Evolutionary conservation across 2,329 filamentous ascomycete species (phyloP).

Genomic region (Alternaria panax): DNA sequence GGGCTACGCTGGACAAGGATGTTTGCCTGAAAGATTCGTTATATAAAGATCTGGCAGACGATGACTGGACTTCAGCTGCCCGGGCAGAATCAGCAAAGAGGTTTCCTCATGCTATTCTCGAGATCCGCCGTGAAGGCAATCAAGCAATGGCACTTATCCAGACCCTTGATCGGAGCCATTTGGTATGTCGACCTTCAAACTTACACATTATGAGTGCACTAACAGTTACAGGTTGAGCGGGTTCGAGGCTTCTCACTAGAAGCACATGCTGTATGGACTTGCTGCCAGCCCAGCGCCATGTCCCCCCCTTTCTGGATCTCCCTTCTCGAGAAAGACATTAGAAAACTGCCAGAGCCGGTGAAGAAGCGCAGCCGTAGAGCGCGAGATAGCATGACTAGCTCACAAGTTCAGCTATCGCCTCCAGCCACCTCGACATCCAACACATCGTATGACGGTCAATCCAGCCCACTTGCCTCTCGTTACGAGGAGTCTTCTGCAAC

Average conservation of each 20-base stretch:
- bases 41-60: constrained; percentile 35
- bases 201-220: constrained; percentile 18
- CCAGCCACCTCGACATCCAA: constrained; percentile 49
- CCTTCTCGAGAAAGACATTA: constrained; percentile 59
- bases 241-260: constrained; percentile 63
- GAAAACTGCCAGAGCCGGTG: constrained; percentile 57
- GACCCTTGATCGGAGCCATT: constrained; percentile 56
- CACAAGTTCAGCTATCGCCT: constrained; percentile 35
- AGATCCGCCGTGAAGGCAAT: constrained; percentile 58
- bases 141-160: constrained; percentile 50
- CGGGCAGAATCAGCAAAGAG: constrained; percentile 25
- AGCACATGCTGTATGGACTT: constrained; percentile 60
- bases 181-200: constrained; percentile 45
- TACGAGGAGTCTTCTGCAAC: constrained; percentile 46
- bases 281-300: constrained; percentile 55
- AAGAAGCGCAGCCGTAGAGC: constrained; percentile 38
- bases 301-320: constrained; percentile 58
- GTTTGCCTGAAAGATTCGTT: constrained; percentile 52
- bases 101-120: constrained; percentile 62
- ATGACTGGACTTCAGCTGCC: constrained; percentile 42
- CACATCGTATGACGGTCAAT: constrained; percentile 48
- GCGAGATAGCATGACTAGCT: constrained; percentile 32
- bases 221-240: constrained; percentile 53
- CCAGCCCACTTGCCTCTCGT: constrained; percentile 38
- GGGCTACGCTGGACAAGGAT: constrained; percentile 59